phyloP scores from a whole-genome alignment of 2,329 filamentous ascomycete species.

The Atkinsonella texensis region DNA sequence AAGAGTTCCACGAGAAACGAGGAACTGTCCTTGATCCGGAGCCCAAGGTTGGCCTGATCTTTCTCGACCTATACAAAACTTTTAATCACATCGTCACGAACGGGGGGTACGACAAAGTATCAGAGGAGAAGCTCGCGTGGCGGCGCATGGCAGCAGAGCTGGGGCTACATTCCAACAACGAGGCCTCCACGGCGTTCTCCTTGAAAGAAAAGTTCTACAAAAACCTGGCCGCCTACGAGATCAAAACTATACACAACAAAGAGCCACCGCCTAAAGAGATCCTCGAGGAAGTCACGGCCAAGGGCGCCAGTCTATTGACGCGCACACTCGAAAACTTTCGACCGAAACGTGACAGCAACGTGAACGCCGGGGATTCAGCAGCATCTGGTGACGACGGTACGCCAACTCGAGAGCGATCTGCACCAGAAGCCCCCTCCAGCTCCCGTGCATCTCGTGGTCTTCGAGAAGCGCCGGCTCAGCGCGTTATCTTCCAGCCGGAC shows the following conservation, averaged over 20 bases:
- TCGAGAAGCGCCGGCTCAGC: slow-evolving; percentile 72
- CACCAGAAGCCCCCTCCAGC: slow-evolving; percentile 39
- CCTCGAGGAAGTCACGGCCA: slow-evolving; percentile 75
- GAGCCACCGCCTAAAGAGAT: slow-evolving; percentile 83
- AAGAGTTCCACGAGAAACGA: slow-evolving; percentile 64
- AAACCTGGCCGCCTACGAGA: slow-evolving; percentile 79
- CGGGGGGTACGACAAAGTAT: slow-evolving; percentile 80
- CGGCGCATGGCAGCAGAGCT: slow-evolving; percentile 67
- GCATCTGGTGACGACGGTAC: slow-evolving; percentile 49
- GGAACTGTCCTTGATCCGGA: slow-evolving; percentile 70
- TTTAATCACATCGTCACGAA: slow-evolving; percentile 65
- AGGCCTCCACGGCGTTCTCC: slow-evolving; percentile 72
- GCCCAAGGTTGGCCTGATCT: slow-evolving; percentile 66
- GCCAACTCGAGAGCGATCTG: slow-evolving; percentile 39
- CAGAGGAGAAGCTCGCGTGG: slow-evolving; percentile 76
- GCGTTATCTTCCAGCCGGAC: slow-evolving; percentile 77
- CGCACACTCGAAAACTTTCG: slow-evolving; percentile 68
- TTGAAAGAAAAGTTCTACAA: slow-evolving; percentile 86
- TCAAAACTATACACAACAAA: slow-evolving; percentile 62
- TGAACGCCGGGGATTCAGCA: slow-evolving; percentile 44
- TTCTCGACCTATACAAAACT: slow-evolving; percentile 65
- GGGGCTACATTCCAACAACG: slow-evolving; percentile 60
- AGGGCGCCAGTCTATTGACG: slow-evolving; percentile 66
- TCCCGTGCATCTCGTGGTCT: slow-evolving; percentile 52
- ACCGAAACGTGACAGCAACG: slow-evolving; percentile 33